Conservation (phyloP, 306 rosid genomes). For the Rosa multiflora region DNA sequence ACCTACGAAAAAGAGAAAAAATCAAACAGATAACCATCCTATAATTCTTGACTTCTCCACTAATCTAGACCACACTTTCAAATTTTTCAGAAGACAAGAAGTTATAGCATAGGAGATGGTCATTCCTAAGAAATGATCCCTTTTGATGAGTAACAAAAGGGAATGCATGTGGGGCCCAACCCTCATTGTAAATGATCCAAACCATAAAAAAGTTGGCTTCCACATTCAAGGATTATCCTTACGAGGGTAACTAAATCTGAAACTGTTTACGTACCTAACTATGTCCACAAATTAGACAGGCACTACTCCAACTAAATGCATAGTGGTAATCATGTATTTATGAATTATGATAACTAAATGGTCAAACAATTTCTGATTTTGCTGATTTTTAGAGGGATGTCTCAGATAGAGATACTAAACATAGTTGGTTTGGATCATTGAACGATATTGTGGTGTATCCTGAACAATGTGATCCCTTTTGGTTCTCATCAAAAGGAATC, state of each 20-base stretch:
- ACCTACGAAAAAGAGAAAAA: too few relatives aligned
- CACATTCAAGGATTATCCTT: not conserved
- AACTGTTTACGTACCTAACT: not conserved
- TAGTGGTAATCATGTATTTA: not conserved
- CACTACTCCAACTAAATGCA: not conserved
- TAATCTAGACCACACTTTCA: constrained; percentile 1
- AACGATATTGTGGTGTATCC: not conserved
- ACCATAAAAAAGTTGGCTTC: not conserved
- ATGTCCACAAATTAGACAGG: not conserved
- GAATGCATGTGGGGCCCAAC: not conserved
- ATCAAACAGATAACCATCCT: not conserved
- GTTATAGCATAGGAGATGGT: not conserved
- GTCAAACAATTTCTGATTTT: not conserved
- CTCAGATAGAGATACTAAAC: not conserved
- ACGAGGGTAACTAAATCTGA: not conserved
- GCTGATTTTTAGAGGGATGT: not conserved
- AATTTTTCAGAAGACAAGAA: not conserved
- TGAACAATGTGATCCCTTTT: not conserved
- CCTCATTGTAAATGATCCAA: not conserved
- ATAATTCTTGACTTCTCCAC: not conserved
- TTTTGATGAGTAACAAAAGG: not conserved
- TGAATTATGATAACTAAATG: not conserved
- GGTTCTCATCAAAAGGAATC: not conserved
- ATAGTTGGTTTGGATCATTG: not conserved
- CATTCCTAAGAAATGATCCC: not conserved